These are phyloP conservation scores for Penicillium sp. DNA, from an alignment of 2,329 filamentous ascomycete species.

Conservation along the genomic window DNA sequence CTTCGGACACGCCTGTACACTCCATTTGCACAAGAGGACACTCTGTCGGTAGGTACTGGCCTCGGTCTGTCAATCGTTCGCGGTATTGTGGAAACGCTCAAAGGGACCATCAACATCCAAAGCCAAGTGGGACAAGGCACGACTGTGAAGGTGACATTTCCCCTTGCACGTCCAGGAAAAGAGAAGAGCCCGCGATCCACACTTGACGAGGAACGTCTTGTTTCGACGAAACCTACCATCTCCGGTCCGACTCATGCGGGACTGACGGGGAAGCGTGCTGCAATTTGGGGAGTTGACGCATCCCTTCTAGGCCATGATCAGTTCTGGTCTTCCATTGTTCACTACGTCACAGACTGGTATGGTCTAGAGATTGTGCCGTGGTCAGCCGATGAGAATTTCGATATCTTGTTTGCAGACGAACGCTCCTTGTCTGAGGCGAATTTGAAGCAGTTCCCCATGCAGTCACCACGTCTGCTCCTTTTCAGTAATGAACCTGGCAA, in stretches of 20 bases:
- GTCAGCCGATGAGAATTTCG: not conserved
- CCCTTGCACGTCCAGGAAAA: not conserved
- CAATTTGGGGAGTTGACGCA: not conserved
- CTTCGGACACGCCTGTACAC: slow-evolving; percentile 41
- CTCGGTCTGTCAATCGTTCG: slow-evolving; percentile 63
- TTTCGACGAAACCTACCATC: not conserved
- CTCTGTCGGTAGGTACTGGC: slow-evolving; percentile 57
- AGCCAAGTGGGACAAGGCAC: slow-evolving; percentile 9
- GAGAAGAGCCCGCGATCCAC: not conserved
- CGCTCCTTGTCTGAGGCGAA: not conserved
- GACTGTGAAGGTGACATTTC: not conserved
- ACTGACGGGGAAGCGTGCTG: not conserved
- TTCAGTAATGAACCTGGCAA: not conserved
- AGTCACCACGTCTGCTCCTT: not conserved
- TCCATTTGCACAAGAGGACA: slow-evolving; percentile 62
- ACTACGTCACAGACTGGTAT: not conserved
- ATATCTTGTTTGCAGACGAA: not conserved
- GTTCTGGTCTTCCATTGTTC: not conserved
- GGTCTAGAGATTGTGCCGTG: not conserved
- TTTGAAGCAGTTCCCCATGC: not conserved
- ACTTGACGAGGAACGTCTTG: not conserved
- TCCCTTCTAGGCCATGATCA: not conserved
- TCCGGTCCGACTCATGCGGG: not conserved
- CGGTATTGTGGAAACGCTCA: slow-evolving; percentile 5
- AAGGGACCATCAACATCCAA: slow-evolving; percentile 8